A percentile compares a stretch with the other conserved stretches of the same genome.
Conservation (phyloP, 2,329 filamentous ascomycete species). For the Mycocentrospora acerina region DNA sequence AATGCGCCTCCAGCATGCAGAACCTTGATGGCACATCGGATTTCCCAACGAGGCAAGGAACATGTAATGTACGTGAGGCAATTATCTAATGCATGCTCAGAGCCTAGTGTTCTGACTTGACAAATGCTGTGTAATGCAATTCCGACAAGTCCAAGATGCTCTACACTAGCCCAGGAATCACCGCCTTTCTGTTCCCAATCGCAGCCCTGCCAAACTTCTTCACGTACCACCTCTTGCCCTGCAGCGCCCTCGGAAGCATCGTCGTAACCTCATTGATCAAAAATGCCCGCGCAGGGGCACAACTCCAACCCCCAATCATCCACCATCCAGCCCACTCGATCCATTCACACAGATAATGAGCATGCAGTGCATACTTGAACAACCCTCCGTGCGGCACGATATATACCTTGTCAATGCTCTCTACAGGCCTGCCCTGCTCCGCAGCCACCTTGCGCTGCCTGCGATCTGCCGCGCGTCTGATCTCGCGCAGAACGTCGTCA, state of each 20-base stretch:
- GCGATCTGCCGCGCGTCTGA: conserved; percentile 69
- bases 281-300: conserved; percentile 77
- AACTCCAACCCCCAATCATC: conserved; percentile 66
- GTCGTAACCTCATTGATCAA: conserved; percentile 82
- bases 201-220: conserved; percentile 84
- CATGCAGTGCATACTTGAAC: conserved; percentile 81
- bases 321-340: conserved; percentile 91
- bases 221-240: conserved; percentile 82
- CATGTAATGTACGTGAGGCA: too few species aligned
- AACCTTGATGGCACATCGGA: too few species aligned
- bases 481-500: conserved; percentile 85
- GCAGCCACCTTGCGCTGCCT: conserved; percentile 56
- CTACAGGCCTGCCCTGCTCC: conserved; percentile 47
- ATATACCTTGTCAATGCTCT: conserved; percentile 76
- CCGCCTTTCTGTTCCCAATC: conserved; percentile 72
- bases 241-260: conserved; percentile 84
- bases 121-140: too few species aligned
- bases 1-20: too few species aligned
- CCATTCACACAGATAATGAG: conserved; percentile 97
- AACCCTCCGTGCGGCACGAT: conserved; percentile 80
- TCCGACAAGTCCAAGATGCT: neutral
- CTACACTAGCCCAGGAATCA: conserved; percentile 62
- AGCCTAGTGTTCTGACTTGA: too few species aligned
- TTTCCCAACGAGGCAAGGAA: too few species aligned
- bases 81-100: too few species aligned